Evolutionary conservation across 2,329 filamentous ascomycete species (phyloP).

Genomic region (Microdochium bolleyi): DNA sequence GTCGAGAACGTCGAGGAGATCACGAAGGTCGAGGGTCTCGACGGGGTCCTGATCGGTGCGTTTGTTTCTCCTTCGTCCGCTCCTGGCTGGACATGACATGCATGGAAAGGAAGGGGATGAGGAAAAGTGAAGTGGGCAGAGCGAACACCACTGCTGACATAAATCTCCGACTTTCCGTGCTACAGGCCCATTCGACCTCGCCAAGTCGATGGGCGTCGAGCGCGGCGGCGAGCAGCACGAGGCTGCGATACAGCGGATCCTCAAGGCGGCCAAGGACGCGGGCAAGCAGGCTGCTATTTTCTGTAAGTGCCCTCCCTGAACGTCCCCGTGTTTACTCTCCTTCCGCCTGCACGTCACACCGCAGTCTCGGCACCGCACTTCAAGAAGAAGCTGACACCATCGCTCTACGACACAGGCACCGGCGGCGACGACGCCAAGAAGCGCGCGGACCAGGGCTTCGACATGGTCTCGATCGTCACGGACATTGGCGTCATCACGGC

Average conservation of each 20-base stretch:
- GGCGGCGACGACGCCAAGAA: background rate
- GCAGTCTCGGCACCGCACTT: no score
- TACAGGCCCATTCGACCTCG: conserved; percentile 17
- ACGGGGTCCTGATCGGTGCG: background rate
- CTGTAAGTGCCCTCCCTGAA: conserved; percentile 16
- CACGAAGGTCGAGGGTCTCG: conserved; percentile 6
- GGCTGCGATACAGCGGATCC: conserved; percentile 25
- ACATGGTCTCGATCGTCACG: background rate
- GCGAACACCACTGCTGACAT: background rate
- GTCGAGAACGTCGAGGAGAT: conserved; percentile 11
- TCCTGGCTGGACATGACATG: no score
- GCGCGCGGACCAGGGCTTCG: background rate
- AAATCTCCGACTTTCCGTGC: background rate
- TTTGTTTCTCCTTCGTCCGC: background rate
- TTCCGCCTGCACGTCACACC: no score
- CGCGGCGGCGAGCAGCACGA: conserved; percentile 27
- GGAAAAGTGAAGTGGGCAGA: background rate
- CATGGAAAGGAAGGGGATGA: background rate
- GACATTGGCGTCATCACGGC: background rate
- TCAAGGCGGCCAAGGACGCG: conserved; percentile 21
- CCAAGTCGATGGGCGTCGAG: conserved; percentile 26
- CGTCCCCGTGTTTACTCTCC: background rate
- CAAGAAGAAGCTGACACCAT: no score
- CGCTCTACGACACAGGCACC: background rate
- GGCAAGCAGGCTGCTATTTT: conserved; percentile 32